Percentiles rank a stretch among this genome's conserved stretches.
Conservation (phyloP, 2,329 filamentous ascomycete species). For the Chaetomium olivaceum region DNA sequence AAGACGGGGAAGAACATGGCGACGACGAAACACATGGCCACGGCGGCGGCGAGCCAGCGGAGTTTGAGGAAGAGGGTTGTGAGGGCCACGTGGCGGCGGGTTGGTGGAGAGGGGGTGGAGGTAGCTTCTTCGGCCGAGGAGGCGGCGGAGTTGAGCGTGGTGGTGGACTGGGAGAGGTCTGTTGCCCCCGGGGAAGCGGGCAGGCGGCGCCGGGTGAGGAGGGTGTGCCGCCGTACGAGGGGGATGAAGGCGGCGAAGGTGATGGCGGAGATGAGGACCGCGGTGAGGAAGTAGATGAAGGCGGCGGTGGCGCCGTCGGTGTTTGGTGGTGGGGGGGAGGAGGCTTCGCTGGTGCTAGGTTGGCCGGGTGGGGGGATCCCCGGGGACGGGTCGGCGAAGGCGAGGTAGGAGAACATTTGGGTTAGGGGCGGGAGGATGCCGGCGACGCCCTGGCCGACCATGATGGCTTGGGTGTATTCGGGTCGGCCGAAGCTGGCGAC, state of each 20-base stretch:
- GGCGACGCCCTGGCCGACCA: slow-evolving; percentile 90
- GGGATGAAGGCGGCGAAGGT: slow-evolving; percentile 74
- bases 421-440: slow-evolving; percentile 86
- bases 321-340: slow-evolving; percentile 30
- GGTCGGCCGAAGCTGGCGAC: slow-evolving; percentile 79
- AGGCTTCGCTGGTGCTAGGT: neutral
- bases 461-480: slow-evolving; percentile 94
- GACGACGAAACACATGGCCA: slow-evolving; percentile 77
- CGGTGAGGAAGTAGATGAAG: slow-evolving; percentile 88
- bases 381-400: slow-evolving; percentile 47
- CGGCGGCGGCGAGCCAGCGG: slow-evolving; percentile 71
- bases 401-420: slow-evolving; percentile 80
- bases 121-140: slow-evolving; percentile 51
- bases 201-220: slow-evolving; percentile 46
- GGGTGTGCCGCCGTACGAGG: slow-evolving; percentile 63
- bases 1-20: slow-evolving; percentile 97
- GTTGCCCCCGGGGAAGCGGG: neutral
- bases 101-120: slow-evolving; percentile 34
- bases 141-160: slow-evolving; percentile 45
- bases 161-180: neutral
- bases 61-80: slow-evolving; percentile 72
- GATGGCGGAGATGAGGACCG: slow-evolving; percentile 70
- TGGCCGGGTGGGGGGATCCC: slow-evolving; percentile 8
- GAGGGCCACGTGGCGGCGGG: slow-evolving; percentile 57
- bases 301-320: slow-evolving; percentile 62